Evolutionary conservation across 805 yeast species (phyloP).

Genomic region (Ogataea henricii): DNA sequence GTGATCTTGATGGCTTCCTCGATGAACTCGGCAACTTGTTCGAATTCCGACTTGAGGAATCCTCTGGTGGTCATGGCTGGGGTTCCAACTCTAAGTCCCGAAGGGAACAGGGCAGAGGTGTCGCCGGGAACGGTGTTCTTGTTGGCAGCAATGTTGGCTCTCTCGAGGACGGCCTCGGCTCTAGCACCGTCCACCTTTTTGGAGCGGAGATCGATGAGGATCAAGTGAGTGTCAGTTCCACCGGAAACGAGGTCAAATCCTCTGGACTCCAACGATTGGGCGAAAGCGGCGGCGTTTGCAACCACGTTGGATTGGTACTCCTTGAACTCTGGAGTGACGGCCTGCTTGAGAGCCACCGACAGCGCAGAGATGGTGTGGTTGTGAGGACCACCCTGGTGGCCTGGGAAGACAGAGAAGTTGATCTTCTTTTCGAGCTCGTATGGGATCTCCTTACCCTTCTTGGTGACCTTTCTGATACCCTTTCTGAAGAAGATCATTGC

Average conservation of each 20-base stretch:
- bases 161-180: conserved; percentile 86
- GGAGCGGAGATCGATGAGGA: conserved; percentile 78
- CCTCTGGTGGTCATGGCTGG: conserved; percentile 99
- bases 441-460: conserved; percentile 80
- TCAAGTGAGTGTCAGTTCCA: conserved; percentile 95
- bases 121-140: conserved; percentile 97
- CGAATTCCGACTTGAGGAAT: conserved; percentile 75
- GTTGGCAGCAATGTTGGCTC: conserved; percentile 90
- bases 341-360: conserved; percentile 93
- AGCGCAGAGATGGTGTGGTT: conserved; percentile 96
- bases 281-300: conserved; percentile 78
- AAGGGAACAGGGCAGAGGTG: conserved; percentile 92
- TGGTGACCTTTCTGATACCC: conserved; percentile 82
- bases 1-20: conserved; percentile 77
- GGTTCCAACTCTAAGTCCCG: conserved; percentile 95
- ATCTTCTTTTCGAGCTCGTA: conserved; percentile 90
- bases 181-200: conserved; percentile 93
- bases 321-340: conserved; percentile 83
- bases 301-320: conserved; percentile 83
- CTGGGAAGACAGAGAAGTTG: conserved; percentile 98
- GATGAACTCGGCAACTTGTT: conserved; percentile 75
- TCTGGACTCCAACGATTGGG: conserved; percentile 58
- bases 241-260: conserved; percentile 83
- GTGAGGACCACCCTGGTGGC: conserved; percentile 99
- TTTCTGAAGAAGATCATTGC: conserved; percentile 97